These are phyloP conservation scores for Peronospora belbahrii DNA, from an alignment of 352 stramenopile species.

Conservation along the genomic window DNA sequence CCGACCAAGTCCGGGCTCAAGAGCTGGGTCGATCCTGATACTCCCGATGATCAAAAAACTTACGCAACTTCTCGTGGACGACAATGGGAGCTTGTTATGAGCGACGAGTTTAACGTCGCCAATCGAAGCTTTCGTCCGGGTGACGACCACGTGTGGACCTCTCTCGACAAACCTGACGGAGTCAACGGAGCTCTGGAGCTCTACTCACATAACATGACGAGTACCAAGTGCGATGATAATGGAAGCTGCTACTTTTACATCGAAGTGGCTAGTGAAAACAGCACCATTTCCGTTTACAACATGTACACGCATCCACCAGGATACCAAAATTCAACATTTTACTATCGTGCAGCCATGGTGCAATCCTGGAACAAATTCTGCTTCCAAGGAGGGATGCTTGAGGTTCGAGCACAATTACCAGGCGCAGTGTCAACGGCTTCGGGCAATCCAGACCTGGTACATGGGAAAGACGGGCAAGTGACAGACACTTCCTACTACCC, in stretches of 20 bases:
- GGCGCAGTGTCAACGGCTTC: conserved; percentile 51
- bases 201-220: conserved; percentile 82
- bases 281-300: conserved; percentile 47
- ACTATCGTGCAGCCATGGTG: conserved; percentile 76
- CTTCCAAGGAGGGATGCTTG: conserved; percentile 89
- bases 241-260: conserved; percentile 48
- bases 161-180: conserved; percentile 90
- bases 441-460: conserved; percentile 36
- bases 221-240: conserved; percentile 37
- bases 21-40: conserved; percentile 57
- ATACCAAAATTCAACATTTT: conserved; percentile 43
- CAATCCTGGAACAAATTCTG: conserved; percentile 93
- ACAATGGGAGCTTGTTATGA: conserved; percentile 80
- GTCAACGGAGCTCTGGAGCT: conserved; percentile 86
- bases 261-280: conserved; percentile 26
- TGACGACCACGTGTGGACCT: conserved; percentile 92
- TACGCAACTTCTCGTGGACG: conserved; percentile 33
- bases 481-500: conserved; percentile 62
- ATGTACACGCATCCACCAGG: conserved; percentile 38
- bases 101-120: conserved; percentile 91
- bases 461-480: conserved; percentile 43
- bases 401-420: conserved; percentile 87
- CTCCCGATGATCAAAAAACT: conserved; percentile 3
- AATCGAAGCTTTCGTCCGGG: conserved; percentile 87
- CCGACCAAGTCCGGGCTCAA: conserved; percentile 28